phyloP scores from a whole-genome alignment of 2,329 filamentous ascomycete species.

The Cadophora luteo-olivacea region DNA sequence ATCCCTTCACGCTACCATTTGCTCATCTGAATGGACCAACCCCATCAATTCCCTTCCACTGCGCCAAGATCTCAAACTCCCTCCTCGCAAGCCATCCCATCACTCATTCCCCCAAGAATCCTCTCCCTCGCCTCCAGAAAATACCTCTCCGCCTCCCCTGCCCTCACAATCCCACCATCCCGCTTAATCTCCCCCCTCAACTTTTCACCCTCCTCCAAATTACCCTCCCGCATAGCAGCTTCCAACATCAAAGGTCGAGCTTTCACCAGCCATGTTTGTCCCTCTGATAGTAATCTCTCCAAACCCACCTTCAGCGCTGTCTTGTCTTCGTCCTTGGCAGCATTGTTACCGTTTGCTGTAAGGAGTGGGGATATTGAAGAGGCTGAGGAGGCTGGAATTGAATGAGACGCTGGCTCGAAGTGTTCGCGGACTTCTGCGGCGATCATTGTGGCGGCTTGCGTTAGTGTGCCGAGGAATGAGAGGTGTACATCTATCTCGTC shows the following conservation, averaged over 20 bases:
- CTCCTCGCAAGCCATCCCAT: background rate
- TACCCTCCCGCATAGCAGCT: background rate
- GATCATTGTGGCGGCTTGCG: background rate
- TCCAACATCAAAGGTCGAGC: background rate
- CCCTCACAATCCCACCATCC: too few species aligned
- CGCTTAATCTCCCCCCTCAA: background rate
- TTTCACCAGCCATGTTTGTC: background rate
- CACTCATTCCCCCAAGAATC: background rate
- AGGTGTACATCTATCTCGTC: background rate
- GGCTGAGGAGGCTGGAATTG: too few species aligned
- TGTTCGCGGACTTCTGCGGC: background rate
- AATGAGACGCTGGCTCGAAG: background rate
- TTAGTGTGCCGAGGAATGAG: background rate
- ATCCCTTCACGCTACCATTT: too few species aligned
- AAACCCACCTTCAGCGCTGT: background rate
- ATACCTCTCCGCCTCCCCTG: background rate
- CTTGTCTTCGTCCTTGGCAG: background rate
- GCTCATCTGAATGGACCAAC: too few species aligned
- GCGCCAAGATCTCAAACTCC: background rate
- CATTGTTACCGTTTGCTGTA: too few species aligned
- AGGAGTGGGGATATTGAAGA: too few species aligned
- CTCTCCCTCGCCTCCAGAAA: background rate
- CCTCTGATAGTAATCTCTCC: background rate
- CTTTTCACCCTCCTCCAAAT: background rate
- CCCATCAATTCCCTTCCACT: background rate